Percentiles rank a stretch among this genome's conserved stretches.
phyloP scores from a whole-genome alignment of 305 asterid genomes.

The Fraxinus greggii region DNA sequence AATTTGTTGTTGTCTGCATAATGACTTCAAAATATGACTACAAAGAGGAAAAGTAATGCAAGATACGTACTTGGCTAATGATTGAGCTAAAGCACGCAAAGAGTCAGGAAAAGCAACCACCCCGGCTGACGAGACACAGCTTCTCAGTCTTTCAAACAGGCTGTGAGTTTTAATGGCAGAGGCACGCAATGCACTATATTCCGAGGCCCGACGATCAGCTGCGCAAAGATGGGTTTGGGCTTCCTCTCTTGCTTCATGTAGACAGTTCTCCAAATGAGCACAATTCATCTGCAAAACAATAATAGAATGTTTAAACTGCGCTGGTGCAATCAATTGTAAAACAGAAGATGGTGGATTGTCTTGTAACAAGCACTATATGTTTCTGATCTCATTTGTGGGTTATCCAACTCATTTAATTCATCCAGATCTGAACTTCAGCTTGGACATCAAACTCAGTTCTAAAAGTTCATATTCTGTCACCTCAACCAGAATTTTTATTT shows the following conservation, averaged over 20 bases:
- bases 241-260: constrained; percentile 97
- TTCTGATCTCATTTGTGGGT: not conserved
- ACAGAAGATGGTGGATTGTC: not conserved
- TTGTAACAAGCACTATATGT: not conserved
- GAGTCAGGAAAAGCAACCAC: constrained; percentile 66
- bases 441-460: not conserved
- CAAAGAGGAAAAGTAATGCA: constrained; percentile 6
- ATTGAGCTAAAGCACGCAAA: constrained; percentile 66
- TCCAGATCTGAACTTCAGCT: not conserved
- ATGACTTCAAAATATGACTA: constrained; percentile 17
- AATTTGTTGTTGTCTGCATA: not conserved
- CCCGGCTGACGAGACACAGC: constrained; percentile 65
- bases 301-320: not conserved
- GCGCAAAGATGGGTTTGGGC: constrained; percentile 95
- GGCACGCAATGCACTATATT: constrained; percentile 77
- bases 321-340: not conserved
- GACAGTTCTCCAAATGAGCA: constrained; percentile 93
- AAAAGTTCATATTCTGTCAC: not conserved
- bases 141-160: constrained; percentile 83
- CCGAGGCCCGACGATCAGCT: constrained; percentile 89
- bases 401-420: not conserved
- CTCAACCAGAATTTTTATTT: not conserved
- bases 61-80: constrained; percentile 64
- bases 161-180: constrained; percentile 86
- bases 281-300: constrained; percentile 77